phyloP scores from a whole-genome alignment of 1,139 yeast genomes.

The Sugiyamaella neomexicana region DNA sequence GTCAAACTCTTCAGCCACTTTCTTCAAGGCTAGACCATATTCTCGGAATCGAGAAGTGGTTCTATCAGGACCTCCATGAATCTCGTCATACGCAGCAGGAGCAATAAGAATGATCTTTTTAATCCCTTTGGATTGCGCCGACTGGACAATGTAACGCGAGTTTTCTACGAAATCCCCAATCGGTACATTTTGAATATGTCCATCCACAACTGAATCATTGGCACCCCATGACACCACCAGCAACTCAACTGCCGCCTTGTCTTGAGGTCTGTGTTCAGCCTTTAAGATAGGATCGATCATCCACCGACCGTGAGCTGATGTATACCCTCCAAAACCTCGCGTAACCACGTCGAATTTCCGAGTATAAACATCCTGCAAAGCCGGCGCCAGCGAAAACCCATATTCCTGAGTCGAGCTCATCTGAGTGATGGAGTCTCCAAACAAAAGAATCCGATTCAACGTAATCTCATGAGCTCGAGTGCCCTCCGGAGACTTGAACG shows the following conservation, averaged over 20 bases:
- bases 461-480: background rate
- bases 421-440: slow-evolving; percentile 66
- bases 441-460: slow-evolving; percentile 33
- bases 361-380: slow-evolving; percentile 46
- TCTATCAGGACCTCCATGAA: slow-evolving; percentile 20
- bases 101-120: slow-evolving; percentile 38
- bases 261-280: slow-evolving; percentile 19
- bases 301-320: slow-evolving; percentile 43
- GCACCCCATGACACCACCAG: slow-evolving; percentile 28
- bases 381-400: slow-evolving; percentile 51
- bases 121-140: slow-evolving; percentile 18
- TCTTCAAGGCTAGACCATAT: slow-evolving; percentile 53
- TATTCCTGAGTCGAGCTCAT: slow-evolving; percentile 36
- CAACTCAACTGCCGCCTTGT: slow-evolving; percentile 21
- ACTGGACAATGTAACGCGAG: slow-evolving; percentile 43
- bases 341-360: slow-evolving; percentile 55
- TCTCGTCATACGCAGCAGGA: slow-evolving; percentile 60
- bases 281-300: slow-evolving; percentile 25
- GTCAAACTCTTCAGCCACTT: slow-evolving; percentile 47
- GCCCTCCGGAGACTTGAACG: background rate
- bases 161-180: slow-evolving; percentile 50
- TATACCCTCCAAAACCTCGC: slow-evolving; percentile 64
- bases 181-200: slow-evolving; percentile 49
- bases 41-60: slow-evolving; percentile 42
- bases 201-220: slow-evolving; percentile 23